A percentile compares a stretch with the other conserved stretches of the same genome.
Evolutionary conservation across 208 protist genomes (phyloP).

Genomic region (Angomonas ambiguus): DNA sequence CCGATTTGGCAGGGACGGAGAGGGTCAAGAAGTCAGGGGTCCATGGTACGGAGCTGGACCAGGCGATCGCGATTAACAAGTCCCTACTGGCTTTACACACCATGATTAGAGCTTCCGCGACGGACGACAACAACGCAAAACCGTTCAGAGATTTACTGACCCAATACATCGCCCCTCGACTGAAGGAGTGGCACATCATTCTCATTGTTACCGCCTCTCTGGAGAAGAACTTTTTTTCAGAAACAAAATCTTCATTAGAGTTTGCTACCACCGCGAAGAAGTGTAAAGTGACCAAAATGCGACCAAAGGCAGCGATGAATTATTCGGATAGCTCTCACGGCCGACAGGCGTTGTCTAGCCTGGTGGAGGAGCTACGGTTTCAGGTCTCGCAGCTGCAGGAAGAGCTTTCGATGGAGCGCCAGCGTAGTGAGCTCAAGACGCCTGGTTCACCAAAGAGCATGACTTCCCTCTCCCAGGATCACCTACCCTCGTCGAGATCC

Average conservation of each 20-base stretch:
- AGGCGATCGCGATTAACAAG: slow-evolving; percentile 91
- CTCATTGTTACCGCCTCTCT: slow-evolving; percentile 69
- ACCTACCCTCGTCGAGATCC: too few relatives aligned
- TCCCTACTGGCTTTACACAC: slow-evolving; percentile 87
- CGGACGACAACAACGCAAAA: slow-evolving; percentile 27
- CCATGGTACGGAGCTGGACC: slow-evolving; percentile 58
- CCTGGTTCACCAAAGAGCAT: background rate
- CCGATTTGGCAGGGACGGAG: slow-evolving; percentile 93
- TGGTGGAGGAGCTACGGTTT: slow-evolving; percentile 27
- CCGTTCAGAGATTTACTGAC: slow-evolving; percentile 58
- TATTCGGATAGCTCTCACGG: slow-evolving; percentile 7
- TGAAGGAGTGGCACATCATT: slow-evolving; percentile 60
- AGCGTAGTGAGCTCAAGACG: background rate
- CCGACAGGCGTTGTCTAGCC: slow-evolving; percentile 11
- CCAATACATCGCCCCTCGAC: slow-evolving; percentile 52
- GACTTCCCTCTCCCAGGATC: background rate
- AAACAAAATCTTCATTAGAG: slow-evolving; percentile 70
- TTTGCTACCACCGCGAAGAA: slow-evolving; percentile 53
- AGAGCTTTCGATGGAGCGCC: slow-evolving; percentile 15
- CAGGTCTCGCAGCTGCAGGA: slow-evolving; percentile 28
- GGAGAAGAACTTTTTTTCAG: slow-evolving; percentile 45
- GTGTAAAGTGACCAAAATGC: slow-evolving; percentile 44
- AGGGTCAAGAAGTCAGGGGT: slow-evolving; percentile 77
- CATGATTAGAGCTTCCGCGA: slow-evolving; percentile 36
- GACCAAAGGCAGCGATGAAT: background rate